Percentiles rank a stretch among this genome's conserved stretches.
phyloP scores from a whole-genome alignment of 345 rosid species.

The Populus euphratica region DNA sequence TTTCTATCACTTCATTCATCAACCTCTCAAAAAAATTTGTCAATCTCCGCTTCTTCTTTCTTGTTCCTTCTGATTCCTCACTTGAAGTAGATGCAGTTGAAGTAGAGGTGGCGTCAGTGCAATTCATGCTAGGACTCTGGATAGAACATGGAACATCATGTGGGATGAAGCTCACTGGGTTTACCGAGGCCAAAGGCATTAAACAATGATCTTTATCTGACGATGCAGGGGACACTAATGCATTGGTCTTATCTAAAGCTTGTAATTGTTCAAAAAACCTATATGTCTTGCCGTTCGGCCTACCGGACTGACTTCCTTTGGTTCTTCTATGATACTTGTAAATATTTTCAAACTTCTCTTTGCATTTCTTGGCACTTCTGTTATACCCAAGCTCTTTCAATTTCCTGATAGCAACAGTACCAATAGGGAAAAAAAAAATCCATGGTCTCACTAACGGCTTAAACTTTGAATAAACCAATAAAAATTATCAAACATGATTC shows the following conservation, averaged over 20 bases:
- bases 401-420: conserved; percentile 26
- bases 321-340: conserved; percentile 37
- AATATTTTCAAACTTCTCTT: conserved; percentile 33
- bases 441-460: background rate
- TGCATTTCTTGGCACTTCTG: conserved; percentile 37
- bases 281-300: conserved; percentile 25
- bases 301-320: conserved; percentile 25
- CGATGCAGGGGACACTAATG: conserved; percentile 2
- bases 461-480: conserved; percentile 9
- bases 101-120: conserved; percentile 15
- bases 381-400: conserved; percentile 23
- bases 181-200: conserved; percentile 1
- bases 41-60: conserved; percentile 22
- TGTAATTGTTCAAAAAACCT: conserved; percentile 32
- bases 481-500: conserved; percentile 11
- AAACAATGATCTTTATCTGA: conserved; percentile 12
- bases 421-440: background rate
- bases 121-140: conserved; percentile 13
- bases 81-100: conserved; percentile 24
- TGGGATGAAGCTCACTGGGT: conserved; percentile 9
- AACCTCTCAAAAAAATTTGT: conserved; percentile 19
- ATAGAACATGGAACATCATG: conserved; percentile 13
- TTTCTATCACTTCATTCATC: conserved; percentile 28
- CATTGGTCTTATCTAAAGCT: conserved; percentile 18
- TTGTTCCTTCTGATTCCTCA: conserved; percentile 24